These are phyloP conservation scores for Sclerotinia subarctica DNA, from an alignment of 2,329 filamentous ascomycete species.

Conservation along the genomic window DNA sequence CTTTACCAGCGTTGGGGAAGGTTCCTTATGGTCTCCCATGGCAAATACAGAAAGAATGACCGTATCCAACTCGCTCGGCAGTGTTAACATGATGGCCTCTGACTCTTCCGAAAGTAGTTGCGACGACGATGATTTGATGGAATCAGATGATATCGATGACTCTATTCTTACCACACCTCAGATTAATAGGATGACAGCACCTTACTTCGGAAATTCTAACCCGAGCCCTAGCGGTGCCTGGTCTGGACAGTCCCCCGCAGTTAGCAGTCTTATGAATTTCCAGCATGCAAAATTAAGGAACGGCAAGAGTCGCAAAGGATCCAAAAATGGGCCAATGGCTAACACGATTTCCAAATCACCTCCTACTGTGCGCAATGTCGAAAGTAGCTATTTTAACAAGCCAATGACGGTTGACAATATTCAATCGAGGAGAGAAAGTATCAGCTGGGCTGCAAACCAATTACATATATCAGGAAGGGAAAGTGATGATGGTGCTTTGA, in stretches of 20 bases:
- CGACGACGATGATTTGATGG: slow-evolving; percentile 67
- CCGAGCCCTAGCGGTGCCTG: slow-evolving; percentile 58
- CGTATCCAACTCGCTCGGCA: slow-evolving; percentile 66
- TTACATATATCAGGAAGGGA: slow-evolving; percentile 80
- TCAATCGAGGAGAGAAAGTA: slow-evolving; percentile 73
- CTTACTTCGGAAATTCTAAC: slow-evolving; percentile 41
- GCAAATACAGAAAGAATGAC: slow-evolving; percentile 66
- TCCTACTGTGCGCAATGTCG: slow-evolving; percentile 49
- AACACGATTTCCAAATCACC: slow-evolving; percentile 75
- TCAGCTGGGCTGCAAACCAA: slow-evolving; percentile 87
- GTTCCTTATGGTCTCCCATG: slow-evolving; percentile 69
- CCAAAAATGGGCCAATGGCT: slow-evolving; percentile 65
- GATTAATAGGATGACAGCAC: slow-evolving; percentile 56
- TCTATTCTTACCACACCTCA: slow-evolving; percentile 81
- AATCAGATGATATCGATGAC: slow-evolving; percentile 72
- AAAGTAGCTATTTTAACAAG: slow-evolving; percentile 51
- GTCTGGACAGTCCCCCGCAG: slow-evolving; percentile 66
- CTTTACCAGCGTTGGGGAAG: slow-evolving; percentile 56
- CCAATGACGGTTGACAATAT: slow-evolving; percentile 47
- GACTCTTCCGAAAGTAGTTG: slow-evolving; percentile 74
- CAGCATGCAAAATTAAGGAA: slow-evolving; percentile 57
- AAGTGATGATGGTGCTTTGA: slow-evolving; percentile 64
- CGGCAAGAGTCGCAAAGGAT: slow-evolving; percentile 62
- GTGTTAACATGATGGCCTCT: slow-evolving; percentile 63
- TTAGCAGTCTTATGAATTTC: slow-evolving; percentile 78